A percentile compares a stretch with the other conserved stretches of the same genome.
Evolutionary conservation across 83 land plant species (phyloP).

Genomic region (Picea abies): DNA sequence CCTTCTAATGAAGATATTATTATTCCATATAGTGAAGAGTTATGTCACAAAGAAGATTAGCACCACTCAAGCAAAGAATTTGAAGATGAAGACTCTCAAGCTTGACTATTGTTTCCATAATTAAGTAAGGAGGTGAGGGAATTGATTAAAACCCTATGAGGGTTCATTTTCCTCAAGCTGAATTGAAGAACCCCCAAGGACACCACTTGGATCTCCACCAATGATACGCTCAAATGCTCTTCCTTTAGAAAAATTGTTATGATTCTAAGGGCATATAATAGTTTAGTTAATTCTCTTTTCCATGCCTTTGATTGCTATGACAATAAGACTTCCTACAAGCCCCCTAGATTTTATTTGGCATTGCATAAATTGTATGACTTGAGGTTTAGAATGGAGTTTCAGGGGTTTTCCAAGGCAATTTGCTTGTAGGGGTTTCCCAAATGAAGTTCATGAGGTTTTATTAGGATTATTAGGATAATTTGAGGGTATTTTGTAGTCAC

Average conservation of each 20-base stretch:
- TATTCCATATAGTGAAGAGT: too few relatives aligned
- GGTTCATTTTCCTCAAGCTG: conserved; percentile 81
- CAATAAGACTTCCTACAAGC: conserved; percentile 48
- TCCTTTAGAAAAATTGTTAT: conserved; percentile 75
- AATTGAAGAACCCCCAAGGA: conserved; percentile 96
- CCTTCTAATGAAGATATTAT: too few relatives aligned
- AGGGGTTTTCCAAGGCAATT: too few relatives aligned
- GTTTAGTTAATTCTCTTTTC: conserved; percentile 65
- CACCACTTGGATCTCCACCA: conserved; percentile 75
- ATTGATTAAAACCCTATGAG: conserved; percentile 68
- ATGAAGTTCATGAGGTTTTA: too few relatives aligned
- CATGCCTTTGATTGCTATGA: conserved; percentile 75
- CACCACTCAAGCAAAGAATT: conserved; percentile 41
- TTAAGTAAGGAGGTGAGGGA: conserved; percentile 52
- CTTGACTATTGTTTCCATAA: conserved; percentile 68
- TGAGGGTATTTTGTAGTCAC: too few relatives aligned
- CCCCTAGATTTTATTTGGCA: conserved; percentile 26
- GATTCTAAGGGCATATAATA: conserved; percentile 68
- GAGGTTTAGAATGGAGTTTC: too few relatives aligned
- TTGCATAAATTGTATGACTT: too few relatives aligned
- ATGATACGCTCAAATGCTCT: conserved; percentile 61
- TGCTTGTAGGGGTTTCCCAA: too few relatives aligned
- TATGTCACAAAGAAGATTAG: conserved; percentile 20
- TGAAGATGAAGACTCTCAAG: neutral
- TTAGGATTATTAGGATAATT: too few relatives aligned